A percentile compares a stretch with the other conserved stretches of the same genome.
Conservation (phyloP, 2,329 filamentous ascomycete species). For the Macrophomina tecta region DNA sequence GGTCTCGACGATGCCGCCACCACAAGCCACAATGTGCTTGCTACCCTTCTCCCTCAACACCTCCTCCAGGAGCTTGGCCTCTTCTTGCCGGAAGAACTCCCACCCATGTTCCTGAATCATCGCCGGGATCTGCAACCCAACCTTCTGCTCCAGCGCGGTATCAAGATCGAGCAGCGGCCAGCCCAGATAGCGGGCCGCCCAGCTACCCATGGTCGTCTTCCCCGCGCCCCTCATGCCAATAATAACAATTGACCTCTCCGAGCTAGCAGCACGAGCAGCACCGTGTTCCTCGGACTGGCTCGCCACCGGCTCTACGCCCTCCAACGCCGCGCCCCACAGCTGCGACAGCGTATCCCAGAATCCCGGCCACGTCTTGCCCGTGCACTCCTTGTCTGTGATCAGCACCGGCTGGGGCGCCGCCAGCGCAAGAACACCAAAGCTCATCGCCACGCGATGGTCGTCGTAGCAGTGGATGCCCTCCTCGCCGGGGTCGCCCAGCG, state of each 20-base stretch:
- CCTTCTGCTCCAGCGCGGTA: slow-evolving; percentile 77
- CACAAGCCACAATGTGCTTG: slow-evolving; percentile 88
- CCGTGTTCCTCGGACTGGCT: too few relatives aligned
- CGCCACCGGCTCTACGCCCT: slow-evolving; percentile 67
- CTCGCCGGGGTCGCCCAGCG: not conserved
- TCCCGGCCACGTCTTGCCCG: slow-evolving; percentile 97
- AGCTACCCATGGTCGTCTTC: slow-evolving; percentile 90
- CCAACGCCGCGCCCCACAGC: slow-evolving; percentile 75
- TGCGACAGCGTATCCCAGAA: slow-evolving; percentile 94
- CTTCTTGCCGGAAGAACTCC: slow-evolving; percentile 84
- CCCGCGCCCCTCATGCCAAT: slow-evolving; percentile 97
- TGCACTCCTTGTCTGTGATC: slow-evolving; percentile 88
- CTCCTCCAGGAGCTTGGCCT: slow-evolving; percentile 74
- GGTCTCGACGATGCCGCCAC: slow-evolving; percentile 90
- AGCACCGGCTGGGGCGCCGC: slow-evolving; percentile 74
- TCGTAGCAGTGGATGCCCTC: slow-evolving; percentile 89
- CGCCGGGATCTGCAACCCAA: slow-evolving; percentile 80
- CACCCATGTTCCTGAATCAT: slow-evolving; percentile 81
- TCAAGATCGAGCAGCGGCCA: slow-evolving; percentile 87
- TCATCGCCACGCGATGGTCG: slow-evolving; percentile 98
- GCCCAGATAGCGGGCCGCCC: slow-evolving; percentile 77
- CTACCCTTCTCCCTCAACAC: slow-evolving; percentile 75
- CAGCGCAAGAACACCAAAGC: slow-evolving; percentile 86
- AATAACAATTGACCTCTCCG: slow-evolving; percentile 79
- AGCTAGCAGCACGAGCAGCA: not conserved